Conservation (phyloP, 768 basidiomycete species). For the Amanita molliuscula region DNA sequence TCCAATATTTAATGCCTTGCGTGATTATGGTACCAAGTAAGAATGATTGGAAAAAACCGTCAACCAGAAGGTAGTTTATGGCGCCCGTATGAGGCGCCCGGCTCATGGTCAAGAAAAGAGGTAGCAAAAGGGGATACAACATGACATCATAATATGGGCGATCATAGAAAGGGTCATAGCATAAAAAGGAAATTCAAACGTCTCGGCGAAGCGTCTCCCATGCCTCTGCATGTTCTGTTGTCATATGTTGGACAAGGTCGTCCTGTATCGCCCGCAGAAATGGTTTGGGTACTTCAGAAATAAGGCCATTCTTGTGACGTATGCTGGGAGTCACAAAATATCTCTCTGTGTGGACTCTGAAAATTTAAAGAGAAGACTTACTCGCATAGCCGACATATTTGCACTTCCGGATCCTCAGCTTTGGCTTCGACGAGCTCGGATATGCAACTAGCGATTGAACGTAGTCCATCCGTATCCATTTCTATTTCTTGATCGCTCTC, state of each 20-base stretch:
- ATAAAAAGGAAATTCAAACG: constrained; percentile 3
- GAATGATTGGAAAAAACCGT: constrained; percentile 37
- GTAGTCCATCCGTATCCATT: constrained; percentile 31
- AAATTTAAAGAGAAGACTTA: constrained; percentile 19
- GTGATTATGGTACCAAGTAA: constrained; percentile 32
- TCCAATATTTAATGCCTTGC: constrained; percentile 30
- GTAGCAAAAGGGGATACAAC: neutral
- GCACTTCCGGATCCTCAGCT: constrained; percentile 16
- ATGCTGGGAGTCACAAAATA: constrained; percentile 15
- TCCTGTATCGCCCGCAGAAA: constrained; percentile 29
- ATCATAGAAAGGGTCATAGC: neutral
- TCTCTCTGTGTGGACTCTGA: too few relatives aligned
- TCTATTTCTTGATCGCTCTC: constrained; percentile 25
- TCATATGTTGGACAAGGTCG: constrained; percentile 37
- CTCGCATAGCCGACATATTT: constrained; percentile 43
- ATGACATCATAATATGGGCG: constrained; percentile 1
- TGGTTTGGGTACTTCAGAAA: constrained; percentile 20
- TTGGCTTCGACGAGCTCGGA: constrained; percentile 30
- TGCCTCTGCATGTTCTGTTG: constrained; percentile 33
- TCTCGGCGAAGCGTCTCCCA: constrained; percentile 33
- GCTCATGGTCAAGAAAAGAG: constrained; percentile 1
- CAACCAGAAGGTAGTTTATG: constrained; percentile 32
- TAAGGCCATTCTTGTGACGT: constrained; percentile 21
- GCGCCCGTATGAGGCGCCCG: constrained; percentile 11
- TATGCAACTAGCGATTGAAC: constrained; percentile 29